Base-by-base conservation (phyloP, 805 yeast genomes). In the Ogataea nitratoaversa region DNA sequence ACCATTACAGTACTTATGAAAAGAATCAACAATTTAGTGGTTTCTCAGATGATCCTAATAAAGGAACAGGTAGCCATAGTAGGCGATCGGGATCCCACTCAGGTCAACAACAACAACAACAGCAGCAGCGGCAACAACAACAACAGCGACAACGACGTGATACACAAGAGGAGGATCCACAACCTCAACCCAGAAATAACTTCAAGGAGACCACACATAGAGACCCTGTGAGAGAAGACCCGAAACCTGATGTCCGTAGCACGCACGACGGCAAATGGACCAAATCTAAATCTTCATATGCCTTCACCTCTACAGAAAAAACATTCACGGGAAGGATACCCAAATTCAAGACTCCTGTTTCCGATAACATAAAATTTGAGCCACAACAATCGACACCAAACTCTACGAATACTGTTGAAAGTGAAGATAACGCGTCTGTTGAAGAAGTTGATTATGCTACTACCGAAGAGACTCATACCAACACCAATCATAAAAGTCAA, bases 251-350 rank as follows among this genome's bases (percentile, higher is more conserved):
- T 3, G 35, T 54, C 8, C 30, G 40, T 14, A 50, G 45, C 30
- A 59, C 62, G 1, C 41, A 57, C 22, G 54, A 54, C 41, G 57
- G 53, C 2, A 43, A 37, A 7, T 56, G 60, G 58, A 49, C 53
- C 8, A 46, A 35, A 7, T 55, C 62, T 7, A 40, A 38, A 20
- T 47, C 59, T 2, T 46, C 62, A 3, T 60, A 59, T 32, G 54
- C 64, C 5, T 59, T 44, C 37, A 46, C 41, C 12, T 46, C 57
- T 2, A 32, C 48, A 2, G 62, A 57, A 30, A 54, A 47, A 38
- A 58, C 65, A 8, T 54, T 44, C 28, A 52, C 56, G 13, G 57
- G 58, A 5, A 33, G 36, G n/a, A 41, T 36, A 5, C 61, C 62
- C 3, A 34, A 45, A n/a, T 22, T 46, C 19, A 49, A 41, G 19